phyloP scores from a whole-genome alignment of 208 protist species.

The Leishmania lainsoni region DNA sequence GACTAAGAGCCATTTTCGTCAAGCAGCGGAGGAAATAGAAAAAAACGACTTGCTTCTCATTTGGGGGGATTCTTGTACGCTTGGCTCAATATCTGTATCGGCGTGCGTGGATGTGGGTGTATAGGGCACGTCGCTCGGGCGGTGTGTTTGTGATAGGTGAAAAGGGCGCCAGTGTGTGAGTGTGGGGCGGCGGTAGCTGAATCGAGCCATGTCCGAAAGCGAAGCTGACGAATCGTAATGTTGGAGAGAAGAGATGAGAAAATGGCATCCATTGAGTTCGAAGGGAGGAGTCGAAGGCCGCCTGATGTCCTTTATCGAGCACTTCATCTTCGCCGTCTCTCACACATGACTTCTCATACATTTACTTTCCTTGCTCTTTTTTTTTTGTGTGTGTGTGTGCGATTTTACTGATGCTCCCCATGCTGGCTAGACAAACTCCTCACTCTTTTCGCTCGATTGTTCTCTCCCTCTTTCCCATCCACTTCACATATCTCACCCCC shows the following conservation, averaged over 20 bases:
- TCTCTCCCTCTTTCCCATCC: background rate
- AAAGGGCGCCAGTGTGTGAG: background rate
- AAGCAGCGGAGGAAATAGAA: background rate
- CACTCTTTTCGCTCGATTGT: background rate
- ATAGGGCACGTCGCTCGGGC: background rate
- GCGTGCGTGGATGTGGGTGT: background rate
- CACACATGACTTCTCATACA: background rate
- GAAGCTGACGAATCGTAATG: background rate
- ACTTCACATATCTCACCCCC: background rate
- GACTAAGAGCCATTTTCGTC: too few relatives aligned
- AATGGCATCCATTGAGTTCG: background rate
- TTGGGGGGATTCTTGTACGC: background rate
- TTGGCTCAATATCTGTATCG: background rate
- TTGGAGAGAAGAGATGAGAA: background rate
- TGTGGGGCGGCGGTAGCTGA: background rate
- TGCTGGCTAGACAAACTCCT: background rate
- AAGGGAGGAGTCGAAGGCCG: background rate
- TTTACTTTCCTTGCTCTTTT: background rate
- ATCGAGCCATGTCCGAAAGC: background rate
- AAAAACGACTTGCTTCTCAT: background rate
- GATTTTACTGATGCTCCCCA: background rate
- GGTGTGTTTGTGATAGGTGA: background rate
- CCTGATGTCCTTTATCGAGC: background rate
- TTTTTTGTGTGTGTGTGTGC: background rate
- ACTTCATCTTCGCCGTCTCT: background rate